Evolutionary conservation across 78 protist genomes (phyloP).

Genomic region (Tieghemostelium lacteum): DNA sequence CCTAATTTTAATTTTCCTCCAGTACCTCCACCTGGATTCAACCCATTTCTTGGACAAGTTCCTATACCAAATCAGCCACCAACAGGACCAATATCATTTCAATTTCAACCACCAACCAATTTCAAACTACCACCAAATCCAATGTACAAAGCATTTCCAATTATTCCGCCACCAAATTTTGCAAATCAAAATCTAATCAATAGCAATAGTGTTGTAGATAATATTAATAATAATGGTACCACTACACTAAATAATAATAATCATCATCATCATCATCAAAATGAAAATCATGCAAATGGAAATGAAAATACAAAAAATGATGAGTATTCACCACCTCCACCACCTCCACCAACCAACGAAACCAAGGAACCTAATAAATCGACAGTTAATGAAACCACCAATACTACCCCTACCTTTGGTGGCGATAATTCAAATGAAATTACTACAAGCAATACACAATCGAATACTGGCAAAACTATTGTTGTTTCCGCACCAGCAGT

Average conservation of each 20-base stretch:
- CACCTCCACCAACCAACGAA: constrained; percentile 11
- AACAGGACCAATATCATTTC: neutral
- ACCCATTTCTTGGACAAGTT: neutral
- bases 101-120: constrained; percentile 27
- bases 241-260: constrained; percentile 8
- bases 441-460: neutral
- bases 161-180: constrained; percentile 2
- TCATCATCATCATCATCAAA: neutral
- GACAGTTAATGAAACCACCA: neutral
- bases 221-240: neutral
- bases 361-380: neutral
- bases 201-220: neutral
- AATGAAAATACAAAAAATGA: neutral
- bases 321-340: constrained; percentile 8
- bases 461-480: neutral
- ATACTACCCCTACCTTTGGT: neutral
- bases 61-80: neutral
- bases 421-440: neutral
- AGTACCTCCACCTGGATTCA: neutral
- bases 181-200: neutral
- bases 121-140: constrained; percentile 10
- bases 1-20: no score
- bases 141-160: neutral
- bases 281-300: neutral
- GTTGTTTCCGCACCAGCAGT: constrained; percentile 40